Evolutionary conservation across 345 rosid species (phyloP), one percentile per base, ranked within the genome.

Genomic region (Syzygium grande): DNA sequence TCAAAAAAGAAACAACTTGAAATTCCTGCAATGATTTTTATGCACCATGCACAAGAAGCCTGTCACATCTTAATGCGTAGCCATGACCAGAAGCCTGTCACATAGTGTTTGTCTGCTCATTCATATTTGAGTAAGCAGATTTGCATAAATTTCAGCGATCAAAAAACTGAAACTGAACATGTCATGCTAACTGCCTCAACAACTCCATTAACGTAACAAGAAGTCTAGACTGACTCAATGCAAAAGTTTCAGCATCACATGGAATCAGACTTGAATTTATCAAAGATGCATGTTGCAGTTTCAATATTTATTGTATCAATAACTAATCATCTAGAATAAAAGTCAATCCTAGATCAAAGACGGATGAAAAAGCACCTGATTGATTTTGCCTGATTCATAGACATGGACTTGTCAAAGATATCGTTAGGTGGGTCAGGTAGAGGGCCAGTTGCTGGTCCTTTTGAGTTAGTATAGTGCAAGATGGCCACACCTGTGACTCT

Each of bases 401-500:
- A 98, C 59, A 96, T 84, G 95, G 97, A 94, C 87, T 92, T 93
- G 92, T 90, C 92, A 78, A 95, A 95, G 63, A 95, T 90, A 90
- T 97, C 99, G 85, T 87, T 90, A 17, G 92, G 93, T 19, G 98
- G 93, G 84, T 91, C 93, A 41, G 99, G 99, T 84, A 97, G 87
- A 88, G 98, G 97, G 85, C 99, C 99, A 29, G 90, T 83, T 52
- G 88, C 98, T 38, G 97, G 95, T 84, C 99, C 96, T 86, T 94
- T 94, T 19, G 99, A 96, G 92, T 96, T 95, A 87, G 98, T 94
- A 89, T 97, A 97, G 90, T 95, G 99, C 92, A 97, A 92, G 92
- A 97, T 88, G 86, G 93, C 99, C 86, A 97, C 99, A 89, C 99
- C 99, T 4, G 99, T 96, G 84, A 96, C 99, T 87, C 91, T 94